Conservation (phyloP, 2,329 filamentous ascomycete species). For the Colletotrichum caudatum region DNA sequence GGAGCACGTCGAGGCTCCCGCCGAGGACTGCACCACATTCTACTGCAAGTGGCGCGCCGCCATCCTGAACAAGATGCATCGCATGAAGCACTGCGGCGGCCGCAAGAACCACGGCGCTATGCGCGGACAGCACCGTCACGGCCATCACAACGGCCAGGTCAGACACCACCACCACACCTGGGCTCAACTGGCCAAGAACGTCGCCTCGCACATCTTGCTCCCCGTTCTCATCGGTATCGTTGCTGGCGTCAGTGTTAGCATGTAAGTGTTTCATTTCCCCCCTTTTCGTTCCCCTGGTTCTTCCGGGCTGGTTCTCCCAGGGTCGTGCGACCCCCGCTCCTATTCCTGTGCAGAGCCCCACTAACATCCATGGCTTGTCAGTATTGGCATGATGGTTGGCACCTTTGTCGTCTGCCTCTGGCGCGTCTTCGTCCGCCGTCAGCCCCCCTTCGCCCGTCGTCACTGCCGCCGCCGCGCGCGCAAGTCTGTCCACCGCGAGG, state of each 20-base stretch:
- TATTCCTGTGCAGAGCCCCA: constrained; percentile 3
- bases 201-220: constrained; percentile 73
- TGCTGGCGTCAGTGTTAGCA: constrained; percentile 74
- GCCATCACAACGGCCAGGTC: constrained; percentile 48
- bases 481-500: constrained; percentile 55
- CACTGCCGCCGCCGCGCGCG: constrained; percentile 50
- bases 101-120: constrained; percentile 39
- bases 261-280: constrained; percentile 58
- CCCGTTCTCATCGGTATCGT: constrained; percentile 77
- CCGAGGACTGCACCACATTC: constrained; percentile 55
- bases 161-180: constrained; percentile 52
- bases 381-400: constrained; percentile 74
- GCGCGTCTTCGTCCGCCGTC: constrained; percentile 63
- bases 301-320: not conserved
- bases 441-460: constrained; percentile 48
- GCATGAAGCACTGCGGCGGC: constrained; percentile 55
- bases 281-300: not conserved
- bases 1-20: constrained; percentile 41
- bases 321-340: not conserved
- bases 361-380: constrained; percentile 50
- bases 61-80: constrained; percentile 51
- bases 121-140: constrained; percentile 44
- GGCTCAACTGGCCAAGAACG: constrained; percentile 63
- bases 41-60: constrained; percentile 68
- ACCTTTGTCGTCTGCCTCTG: constrained; percentile 71